Base-by-base conservation (phyloP, 257 asterid genomes). In the Plantago elongata region DNA sequence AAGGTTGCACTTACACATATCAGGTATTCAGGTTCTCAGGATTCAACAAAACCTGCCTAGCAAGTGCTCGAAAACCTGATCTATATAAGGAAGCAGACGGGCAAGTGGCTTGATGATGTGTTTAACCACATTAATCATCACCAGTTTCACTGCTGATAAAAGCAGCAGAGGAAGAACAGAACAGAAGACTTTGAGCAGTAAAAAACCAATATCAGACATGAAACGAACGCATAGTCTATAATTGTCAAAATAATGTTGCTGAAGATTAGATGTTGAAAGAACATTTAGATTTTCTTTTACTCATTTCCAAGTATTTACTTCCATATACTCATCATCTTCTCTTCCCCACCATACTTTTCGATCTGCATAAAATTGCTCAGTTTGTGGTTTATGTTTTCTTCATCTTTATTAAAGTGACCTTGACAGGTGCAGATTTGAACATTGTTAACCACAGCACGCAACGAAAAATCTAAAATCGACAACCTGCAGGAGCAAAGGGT, bases 201-300 rank as follows among this genome's bases (percentile, higher is more conserved):
- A 72, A 63, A 69, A 79, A 75, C 73, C 69, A 62, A 37, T 62
- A 7, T 62, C 67, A 81, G 94, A 86, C 95, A 90, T 62, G 89
- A 85, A 82, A 75, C 72, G 89, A 82, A 78, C 77, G 68, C 71
- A 64, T 76, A 69, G 87, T 87, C 95, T 75, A 82, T 60, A 67
- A 68, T 57, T 75, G 80, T 68, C 66, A 82, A 62, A 88, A 87
- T n/a, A 79, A 72, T 54, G 69, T 76, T 71, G 70, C 82, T 82
- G 90, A 82, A 83, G 77, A 79, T 59, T 72, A 54, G 63, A 70
- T 75, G 78, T 62, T 74, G 63, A 71, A 74, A 72, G 71, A 75
- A 71, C 81, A 73, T 75, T 83, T 63, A 72, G 72, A 61, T 76
- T 66, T 73, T 81, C 66, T 69, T 79, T 73, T 73, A 76, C 79